Evolutionary conservation across 73 alveolate genomes (phyloP).

Genomic region (Durusdinium trenchii): DNA sequence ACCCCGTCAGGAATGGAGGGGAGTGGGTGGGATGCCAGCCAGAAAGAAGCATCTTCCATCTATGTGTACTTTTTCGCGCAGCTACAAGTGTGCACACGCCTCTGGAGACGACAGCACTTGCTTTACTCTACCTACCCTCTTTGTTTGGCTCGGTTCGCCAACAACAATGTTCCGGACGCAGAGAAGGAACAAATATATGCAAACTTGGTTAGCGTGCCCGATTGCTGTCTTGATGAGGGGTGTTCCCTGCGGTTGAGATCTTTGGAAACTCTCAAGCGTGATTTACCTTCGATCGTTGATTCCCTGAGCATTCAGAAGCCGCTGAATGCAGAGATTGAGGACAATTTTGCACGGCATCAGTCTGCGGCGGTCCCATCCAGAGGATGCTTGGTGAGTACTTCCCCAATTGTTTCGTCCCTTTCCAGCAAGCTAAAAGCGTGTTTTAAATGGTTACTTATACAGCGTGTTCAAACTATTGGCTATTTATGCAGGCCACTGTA

Average conservation of each 20-base stretch:
- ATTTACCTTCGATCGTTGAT: neutral
- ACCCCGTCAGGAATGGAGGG: slow-evolving; percentile 14
- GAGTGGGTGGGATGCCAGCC: neutral
- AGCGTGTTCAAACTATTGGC: too few species aligned
- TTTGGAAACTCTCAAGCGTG: neutral
- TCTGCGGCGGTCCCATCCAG: neutral
- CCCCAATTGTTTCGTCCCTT: too few species aligned
- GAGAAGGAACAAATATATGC: neutral
- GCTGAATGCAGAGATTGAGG: slow-evolving; percentile 41
- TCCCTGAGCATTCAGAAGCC: neutral
- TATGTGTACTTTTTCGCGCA: neutral
- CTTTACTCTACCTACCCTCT: neutral
- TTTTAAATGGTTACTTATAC: too few species aligned
- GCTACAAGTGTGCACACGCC: neutral
- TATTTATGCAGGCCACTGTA: too few species aligned
- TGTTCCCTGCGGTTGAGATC: neutral
- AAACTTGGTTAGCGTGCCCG: neutral
- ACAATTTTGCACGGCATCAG: slow-evolving; percentile 6
- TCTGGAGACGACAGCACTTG: neutral
- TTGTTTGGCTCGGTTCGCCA: neutral
- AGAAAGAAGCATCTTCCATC: neutral
- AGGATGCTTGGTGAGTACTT: too few species aligned
- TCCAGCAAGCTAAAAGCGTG: too few species aligned
- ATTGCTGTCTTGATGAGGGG: neutral
- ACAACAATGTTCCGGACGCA: neutral